Percentiles rank a stretch among this genome's conserved stretches.
These are phyloP conservation scores for Solanum pimpinellifolium DNA, from an alignment of 257 asterid species.

Conservation along the genomic window DNA sequence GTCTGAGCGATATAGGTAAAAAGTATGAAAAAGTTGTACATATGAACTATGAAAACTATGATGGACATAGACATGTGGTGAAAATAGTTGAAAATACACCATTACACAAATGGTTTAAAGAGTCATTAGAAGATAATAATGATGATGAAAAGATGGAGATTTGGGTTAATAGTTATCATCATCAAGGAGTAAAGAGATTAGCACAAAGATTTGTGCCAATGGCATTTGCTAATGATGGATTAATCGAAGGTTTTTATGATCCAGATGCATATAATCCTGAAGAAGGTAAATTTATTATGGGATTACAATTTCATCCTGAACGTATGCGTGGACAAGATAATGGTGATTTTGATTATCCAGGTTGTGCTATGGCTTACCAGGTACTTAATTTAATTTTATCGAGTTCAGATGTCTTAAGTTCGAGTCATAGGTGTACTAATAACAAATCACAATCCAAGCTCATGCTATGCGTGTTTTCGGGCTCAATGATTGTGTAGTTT, in stretches of 20 bases:
- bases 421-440: background rate
- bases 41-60: conserved; percentile 67
- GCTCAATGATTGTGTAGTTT: background rate
- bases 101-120: conserved; percentile 58
- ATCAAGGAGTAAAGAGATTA: conserved; percentile 76
- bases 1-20: background rate
- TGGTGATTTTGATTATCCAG: conserved; percentile 71
- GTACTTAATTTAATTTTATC: conserved; percentile 6
- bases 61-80: conserved; percentile 59
- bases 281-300: conserved; percentile 86
- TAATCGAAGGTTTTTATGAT: conserved; percentile 83
- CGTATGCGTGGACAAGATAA: conserved; percentile 55
- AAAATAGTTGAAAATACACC: conserved; percentile 50
- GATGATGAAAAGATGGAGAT: conserved; percentile 36
- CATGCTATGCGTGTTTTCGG: background rate
- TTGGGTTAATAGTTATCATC: conserved; percentile 78
- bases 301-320: conserved; percentile 93
- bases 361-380: conserved; percentile 66
- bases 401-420: background rate
- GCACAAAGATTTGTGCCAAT: conserved; percentile 82
- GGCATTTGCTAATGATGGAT: conserved; percentile 85
- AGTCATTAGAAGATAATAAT: conserved; percentile 27
- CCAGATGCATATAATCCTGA: conserved; percentile 70
- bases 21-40: conserved; percentile 25
- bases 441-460: background rate